Conservation (phyloP, 352 stramenopile species). For the Globisporangium abappressorium region DNA sequence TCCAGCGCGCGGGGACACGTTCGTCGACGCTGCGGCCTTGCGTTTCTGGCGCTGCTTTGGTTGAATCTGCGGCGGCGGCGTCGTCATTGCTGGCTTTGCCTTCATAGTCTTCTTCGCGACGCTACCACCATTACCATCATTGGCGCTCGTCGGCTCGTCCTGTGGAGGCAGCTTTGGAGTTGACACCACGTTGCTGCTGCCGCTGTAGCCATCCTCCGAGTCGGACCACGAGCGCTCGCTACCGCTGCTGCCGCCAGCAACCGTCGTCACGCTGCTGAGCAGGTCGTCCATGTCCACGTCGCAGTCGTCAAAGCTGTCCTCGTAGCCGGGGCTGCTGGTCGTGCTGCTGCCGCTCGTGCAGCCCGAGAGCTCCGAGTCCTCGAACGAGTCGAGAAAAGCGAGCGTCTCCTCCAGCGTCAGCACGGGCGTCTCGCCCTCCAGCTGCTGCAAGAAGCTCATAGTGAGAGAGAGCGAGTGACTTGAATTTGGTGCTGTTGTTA, state of each 20-base stretch:
- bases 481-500: not conserved
- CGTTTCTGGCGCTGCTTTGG: constrained; percentile 5
- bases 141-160: not conserved
- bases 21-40: constrained; percentile 7
- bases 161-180: not conserved
- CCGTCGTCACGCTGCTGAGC: not conserved
- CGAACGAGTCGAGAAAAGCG: constrained; percentile 20
- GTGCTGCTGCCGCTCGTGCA: constrained; percentile 1
- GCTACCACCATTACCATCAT: not conserved
- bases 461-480: not conserved
- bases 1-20: not conserved
- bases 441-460: constrained; percentile 16
- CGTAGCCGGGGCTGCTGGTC: not conserved
- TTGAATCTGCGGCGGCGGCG: not conserved
- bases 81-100: not conserved
- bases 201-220: constrained; percentile 2
- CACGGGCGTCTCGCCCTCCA: constrained; percentile 9
- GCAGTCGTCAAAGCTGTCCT: not conserved
- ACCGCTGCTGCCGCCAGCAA: not conserved
- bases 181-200: not conserved
- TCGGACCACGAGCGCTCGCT: constrained; percentile 14
- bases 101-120: not conserved
- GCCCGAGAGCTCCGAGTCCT: not conserved
- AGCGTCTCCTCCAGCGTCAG: constrained; percentile 21
- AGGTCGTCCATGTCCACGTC: not conserved